These are phyloP conservation scores for Parascedosporium putredinis DNA, from an alignment of 2,329 filamentous ascomycete species.

Conservation along the genomic window DNA sequence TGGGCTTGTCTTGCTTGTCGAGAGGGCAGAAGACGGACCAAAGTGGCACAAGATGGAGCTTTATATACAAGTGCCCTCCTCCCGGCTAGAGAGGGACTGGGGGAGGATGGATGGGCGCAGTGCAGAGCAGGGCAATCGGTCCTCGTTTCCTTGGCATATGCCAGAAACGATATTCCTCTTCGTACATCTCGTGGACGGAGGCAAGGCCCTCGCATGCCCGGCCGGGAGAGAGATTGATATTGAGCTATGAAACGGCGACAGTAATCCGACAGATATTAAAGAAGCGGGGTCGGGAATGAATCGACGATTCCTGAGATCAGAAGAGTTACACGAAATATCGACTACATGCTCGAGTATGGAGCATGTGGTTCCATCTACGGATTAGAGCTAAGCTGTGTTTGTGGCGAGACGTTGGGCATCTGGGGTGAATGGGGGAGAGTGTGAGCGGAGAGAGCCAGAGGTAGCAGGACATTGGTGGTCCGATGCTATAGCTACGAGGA, in stretches of 20 bases:
- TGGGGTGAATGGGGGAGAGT: not conserved
- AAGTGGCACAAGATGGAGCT: not conserved
- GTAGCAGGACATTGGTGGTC: not conserved
- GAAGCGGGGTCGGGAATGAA: constrained; percentile 3
- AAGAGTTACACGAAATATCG: constrained; percentile 2
- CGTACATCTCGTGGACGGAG: not conserved
- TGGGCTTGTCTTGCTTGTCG: not conserved
- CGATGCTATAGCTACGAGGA: not conserved
- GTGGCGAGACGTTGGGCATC: not conserved
- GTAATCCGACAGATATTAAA: constrained; percentile 3
- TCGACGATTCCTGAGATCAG: not conserved
- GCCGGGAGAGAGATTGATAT: not conserved
- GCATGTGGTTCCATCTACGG: not conserved
- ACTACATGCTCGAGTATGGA: not conserved
- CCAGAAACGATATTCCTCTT: not conserved
- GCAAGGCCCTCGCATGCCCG: not conserved
- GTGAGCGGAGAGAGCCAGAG: too few species aligned
- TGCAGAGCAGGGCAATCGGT: not conserved
- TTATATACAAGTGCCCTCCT: constrained; percentile 2
- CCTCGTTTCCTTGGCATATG: not conserved
- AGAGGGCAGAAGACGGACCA: not conserved
- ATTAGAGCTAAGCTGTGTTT: not conserved
- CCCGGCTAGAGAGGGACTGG: too few species aligned
- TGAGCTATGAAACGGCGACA: constrained; percentile 2
- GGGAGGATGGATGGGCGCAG: too few species aligned